phyloP scores from a whole-genome alignment of 1,284 basidiomycete genomes.

The Rhodotorula sp. region DNA sequence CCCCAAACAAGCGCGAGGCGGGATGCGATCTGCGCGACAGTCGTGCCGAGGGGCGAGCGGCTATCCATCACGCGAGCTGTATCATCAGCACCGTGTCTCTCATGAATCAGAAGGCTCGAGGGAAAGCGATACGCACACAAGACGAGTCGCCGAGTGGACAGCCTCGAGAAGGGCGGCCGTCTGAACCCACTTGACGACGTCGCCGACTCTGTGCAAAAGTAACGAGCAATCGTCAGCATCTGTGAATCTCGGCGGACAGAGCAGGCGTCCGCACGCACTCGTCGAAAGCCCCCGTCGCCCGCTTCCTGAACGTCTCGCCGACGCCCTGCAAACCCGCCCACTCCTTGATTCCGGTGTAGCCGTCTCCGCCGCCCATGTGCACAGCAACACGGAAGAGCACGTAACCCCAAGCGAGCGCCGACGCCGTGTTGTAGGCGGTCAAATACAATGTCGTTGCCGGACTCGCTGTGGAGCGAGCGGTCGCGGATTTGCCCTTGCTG shows the following conservation, averaged over 20 bases:
- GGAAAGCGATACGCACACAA: constrained; percentile 57
- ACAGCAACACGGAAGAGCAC: constrained; percentile 60
- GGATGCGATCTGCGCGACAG: constrained; percentile 83
- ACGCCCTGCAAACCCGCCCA: constrained; percentile 6
- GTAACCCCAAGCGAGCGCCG: constrained; percentile 69
- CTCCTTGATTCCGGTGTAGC: constrained; percentile 27
- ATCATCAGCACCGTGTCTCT: not conserved
- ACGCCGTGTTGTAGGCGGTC: constrained; percentile 71
- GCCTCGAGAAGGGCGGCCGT: constrained; percentile 78
- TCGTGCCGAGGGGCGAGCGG: constrained; percentile 64
- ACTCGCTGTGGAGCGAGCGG: not conserved
- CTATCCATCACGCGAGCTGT: not conserved
- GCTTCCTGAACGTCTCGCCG: constrained; percentile 41
- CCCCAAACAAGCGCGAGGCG: constrained; percentile 86
- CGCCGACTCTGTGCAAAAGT: constrained; percentile 55
- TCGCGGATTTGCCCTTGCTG: not conserved
- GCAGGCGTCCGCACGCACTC: constrained; percentile 34
- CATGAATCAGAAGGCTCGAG: rapidly evolving
- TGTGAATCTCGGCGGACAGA: not conserved
- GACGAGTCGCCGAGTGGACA: constrained; percentile 73
- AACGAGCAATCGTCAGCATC: constrained; percentile 29
- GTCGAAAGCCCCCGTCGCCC: constrained; percentile 58
- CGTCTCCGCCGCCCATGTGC: constrained; percentile 57
- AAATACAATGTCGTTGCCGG: constrained; percentile 59
- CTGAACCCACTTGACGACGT: constrained; percentile 70